Base-by-base conservation (phyloP, 306 rosid genomes). In the Neltuma alba region DNA sequence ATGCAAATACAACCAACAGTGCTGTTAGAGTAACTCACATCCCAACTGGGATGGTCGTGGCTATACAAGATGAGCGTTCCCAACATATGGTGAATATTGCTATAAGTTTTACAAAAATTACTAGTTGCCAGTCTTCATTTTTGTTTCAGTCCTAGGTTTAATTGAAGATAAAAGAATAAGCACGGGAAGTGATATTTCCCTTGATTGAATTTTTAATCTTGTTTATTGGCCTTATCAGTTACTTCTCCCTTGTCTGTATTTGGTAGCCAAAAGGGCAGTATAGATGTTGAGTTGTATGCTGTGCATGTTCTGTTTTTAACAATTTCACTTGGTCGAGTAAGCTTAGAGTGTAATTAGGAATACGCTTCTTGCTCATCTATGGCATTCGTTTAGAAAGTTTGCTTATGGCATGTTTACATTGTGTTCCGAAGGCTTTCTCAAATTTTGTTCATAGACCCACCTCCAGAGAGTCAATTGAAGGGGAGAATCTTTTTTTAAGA, bases 61-160 rank as follows among this genome's bases (percentile, higher is more conserved):
- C 94, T 77, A 94, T 94, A 86, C 97, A 94, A 86, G 97, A 94
- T 58, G 98, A 92, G 76, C 92, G 97, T 50, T 94, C 97, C 84
- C 98, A 92, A 67, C 98, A 92, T 88, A 87, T 83, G 94, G 98
- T 91, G 81, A 77, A 44, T 79, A 69, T 33, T 68, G 33, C 73
- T 68, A 9, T 11, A 21, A 66, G 33, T 66, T 38, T n/a, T 38
- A 66, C 72, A 38, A n/a, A 21, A 10, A 5, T 4, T 38, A 37
- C 48, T 9, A 21, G 8, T 66, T 20, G 72, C 42, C 41, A 14
- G 47, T n/a, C 6, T 6, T 66, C 20, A 37, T 68, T 25, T 13
- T 12, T 41, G 12, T 68, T 68, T 68, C 47, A 23, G 21, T 25
- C 23, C 2, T 11, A 68, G 5, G 36, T 13, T 61, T 61, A 61